Conservation (phyloP, 2,329 filamentous ascomycete genomes). For the Talaromyces sp. region DNA sequence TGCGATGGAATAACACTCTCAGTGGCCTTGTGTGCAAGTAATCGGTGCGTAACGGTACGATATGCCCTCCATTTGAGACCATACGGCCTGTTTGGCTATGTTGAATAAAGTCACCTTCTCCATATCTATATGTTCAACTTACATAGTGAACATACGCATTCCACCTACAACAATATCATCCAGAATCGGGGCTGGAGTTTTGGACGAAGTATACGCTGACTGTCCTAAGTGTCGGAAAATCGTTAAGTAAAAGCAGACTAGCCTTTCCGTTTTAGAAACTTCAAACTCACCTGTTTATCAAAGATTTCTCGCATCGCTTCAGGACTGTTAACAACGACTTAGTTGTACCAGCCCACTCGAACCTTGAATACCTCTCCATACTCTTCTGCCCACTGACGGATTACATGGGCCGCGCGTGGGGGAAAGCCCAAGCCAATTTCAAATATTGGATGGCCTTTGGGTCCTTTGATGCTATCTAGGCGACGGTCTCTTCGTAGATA, state of each 20-base stretch:
- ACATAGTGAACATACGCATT: neutral
- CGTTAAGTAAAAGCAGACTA: neutral
- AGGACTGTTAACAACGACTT: neutral
- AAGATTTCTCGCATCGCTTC: neutral
- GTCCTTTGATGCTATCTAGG: neutral
- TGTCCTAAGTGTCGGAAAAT: neutral
- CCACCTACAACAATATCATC: neutral
- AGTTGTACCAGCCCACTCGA: slow-evolving; percentile 1
- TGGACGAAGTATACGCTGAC: neutral
- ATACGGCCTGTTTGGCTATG: neutral
- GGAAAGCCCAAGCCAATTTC: neutral
- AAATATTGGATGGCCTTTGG: neutral
- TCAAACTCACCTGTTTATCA: neutral
- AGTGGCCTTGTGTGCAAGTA: neutral
- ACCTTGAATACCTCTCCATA: neutral
- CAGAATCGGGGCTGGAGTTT: neutral
- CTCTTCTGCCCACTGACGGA: neutral
- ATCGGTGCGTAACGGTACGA: neutral
- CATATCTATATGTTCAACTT: neutral
- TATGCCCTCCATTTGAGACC: neutral
- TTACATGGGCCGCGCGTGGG: neutral
- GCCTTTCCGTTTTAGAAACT: neutral
- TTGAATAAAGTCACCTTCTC: neutral
- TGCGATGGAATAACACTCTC: neutral
- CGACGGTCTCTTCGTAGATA: neutral